These are phyloP conservation scores for Ascomycota sp. DNA, from an alignment of 2,329 filamentous ascomycete species.

Conservation along the genomic window DNA sequence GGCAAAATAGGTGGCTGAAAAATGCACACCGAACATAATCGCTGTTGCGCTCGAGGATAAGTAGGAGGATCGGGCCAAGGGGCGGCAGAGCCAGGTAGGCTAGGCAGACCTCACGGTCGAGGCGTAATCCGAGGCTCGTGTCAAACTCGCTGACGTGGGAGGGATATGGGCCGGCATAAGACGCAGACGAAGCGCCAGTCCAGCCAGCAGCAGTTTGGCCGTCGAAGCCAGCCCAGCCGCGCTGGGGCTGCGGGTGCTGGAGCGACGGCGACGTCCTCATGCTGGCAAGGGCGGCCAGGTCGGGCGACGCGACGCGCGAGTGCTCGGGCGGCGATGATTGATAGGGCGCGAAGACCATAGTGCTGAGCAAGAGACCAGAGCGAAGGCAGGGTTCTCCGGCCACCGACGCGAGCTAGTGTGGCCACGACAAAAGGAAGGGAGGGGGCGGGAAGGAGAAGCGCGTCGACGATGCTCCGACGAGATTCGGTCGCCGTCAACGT, in stretches of 20 bases:
- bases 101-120: conserved; percentile 79
- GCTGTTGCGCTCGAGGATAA: conserved; percentile 81
- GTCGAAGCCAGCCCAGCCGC: conserved; percentile 26
- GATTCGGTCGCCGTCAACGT: too few relatives aligned
- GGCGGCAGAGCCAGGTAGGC: conserved; percentile 78
- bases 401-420: too few relatives aligned
- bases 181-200: conserved; percentile 3
- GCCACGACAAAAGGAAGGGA: too few relatives aligned
- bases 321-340: conserved; percentile 81
- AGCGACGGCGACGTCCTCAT: conserved; percentile 9
- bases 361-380: conserved; percentile 4
- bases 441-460: too few relatives aligned
- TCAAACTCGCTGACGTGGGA: conserved; percentile 62
- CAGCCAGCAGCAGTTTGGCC: conserved; percentile 12
- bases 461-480: too few relatives aligned
- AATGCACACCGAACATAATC: conserved; percentile 67
- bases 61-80: conserved; percentile 60
- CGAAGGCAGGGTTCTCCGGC: neutral
- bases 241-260: conserved; percentile 22
- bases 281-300: conserved; percentile 17
- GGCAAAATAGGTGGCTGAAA: too few relatives aligned
- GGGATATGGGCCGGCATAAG: conserved; percentile 18
- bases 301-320: conserved; percentile 58
- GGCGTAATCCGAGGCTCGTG: conserved; percentile 66
- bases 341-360: conserved; percentile 91